These are phyloP conservation scores for Taphrina deformans DNA, from an alignment of 1,139 yeast genomes.

Conservation along the genomic window DNA sequence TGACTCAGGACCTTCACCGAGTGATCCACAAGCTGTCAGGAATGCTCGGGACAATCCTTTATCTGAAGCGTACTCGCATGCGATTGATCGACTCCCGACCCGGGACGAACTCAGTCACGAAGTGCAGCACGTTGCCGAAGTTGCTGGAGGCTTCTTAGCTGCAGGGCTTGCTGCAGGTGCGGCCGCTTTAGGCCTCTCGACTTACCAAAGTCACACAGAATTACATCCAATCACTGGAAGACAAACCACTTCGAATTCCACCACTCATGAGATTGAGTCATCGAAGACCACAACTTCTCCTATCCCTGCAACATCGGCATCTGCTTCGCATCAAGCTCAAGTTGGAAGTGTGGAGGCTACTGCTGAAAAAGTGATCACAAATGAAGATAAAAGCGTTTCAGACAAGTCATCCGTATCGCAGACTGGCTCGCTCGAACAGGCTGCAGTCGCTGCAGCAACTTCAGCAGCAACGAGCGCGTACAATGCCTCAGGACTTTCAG, in stretches of 20 bases:
- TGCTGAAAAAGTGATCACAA: not conserved
- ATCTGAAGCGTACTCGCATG: not conserved
- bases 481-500: slow-evolving; percentile 23
- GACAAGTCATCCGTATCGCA: not conserved
- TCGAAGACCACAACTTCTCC: not conserved
- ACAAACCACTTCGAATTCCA: not conserved
- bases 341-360: not conserved
- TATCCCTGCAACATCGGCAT: not conserved
- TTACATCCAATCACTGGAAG: not conserved
- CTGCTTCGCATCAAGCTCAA: not conserved
- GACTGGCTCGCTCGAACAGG: slow-evolving; percentile 17
- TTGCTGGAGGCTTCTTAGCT: slow-evolving; percentile 11
- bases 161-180: slow-evolving; percentile 21
- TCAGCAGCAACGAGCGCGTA: slow-evolving; percentile 31
- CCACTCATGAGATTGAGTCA: not conserved
- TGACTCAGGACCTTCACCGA: slow-evolving; percentile 18
- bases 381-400: not conserved
- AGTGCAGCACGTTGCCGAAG: slow-evolving; percentile 16
- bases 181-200: slow-evolving; percentile 9
- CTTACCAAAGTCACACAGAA: not conserved
- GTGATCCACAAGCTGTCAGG: slow-evolving; percentile 20
- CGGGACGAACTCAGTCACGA: slow-evolving; percentile 9
- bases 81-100: not conserved
- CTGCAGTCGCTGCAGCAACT: slow-evolving; percentile 31
- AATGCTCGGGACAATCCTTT: slow-evolving; percentile 18